phyloP scores from a whole-genome alignment of 768 basidiomycete species.

The Clathrus columnatus region DNA sequence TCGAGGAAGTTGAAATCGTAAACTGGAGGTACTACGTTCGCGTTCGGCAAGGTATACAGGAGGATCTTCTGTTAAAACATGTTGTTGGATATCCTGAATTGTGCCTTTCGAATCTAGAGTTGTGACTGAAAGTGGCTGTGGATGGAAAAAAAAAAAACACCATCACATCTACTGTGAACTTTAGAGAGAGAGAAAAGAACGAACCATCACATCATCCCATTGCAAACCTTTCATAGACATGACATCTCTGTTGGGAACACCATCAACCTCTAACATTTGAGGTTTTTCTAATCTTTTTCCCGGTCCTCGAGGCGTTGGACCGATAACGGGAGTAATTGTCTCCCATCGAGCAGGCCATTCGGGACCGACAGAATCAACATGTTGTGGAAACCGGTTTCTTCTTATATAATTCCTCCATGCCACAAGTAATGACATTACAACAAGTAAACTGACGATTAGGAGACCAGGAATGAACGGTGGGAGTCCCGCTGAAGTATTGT shows the following conservation, averaged over 20 bases:
- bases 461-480: slow-evolving; percentile 11
- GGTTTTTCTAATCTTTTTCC: neutral
- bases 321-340: neutral
- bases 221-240: neutral
- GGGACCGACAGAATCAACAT: neutral
- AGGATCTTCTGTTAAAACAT: neutral
- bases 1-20: neutral
- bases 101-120: neutral
- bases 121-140: slow-evolving; percentile 5
- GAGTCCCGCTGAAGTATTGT: neutral
- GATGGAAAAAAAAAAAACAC: neutral
- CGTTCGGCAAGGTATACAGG: too few relatives aligned
- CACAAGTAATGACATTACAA: slow-evolving; percentile 1
- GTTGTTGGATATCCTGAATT: neutral
- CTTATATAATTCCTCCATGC: slow-evolving; percentile 7
- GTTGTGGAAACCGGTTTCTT: neutral
- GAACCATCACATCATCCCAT: slow-evolving; percentile 6
- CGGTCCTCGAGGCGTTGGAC: neutral
- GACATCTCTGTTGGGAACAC: neutral
- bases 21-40: neutral
- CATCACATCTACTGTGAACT: neutral
- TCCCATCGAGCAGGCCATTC: slow-evolving; percentile 1
- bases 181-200: neutral
- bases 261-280: slow-evolving; percentile 6
- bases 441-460: slow-evolving; percentile 4